Evolutionary conservation across 192 early-diverging fungal genomes (phyloP).

Genomic region (Backusella morwellensis): DNA sequence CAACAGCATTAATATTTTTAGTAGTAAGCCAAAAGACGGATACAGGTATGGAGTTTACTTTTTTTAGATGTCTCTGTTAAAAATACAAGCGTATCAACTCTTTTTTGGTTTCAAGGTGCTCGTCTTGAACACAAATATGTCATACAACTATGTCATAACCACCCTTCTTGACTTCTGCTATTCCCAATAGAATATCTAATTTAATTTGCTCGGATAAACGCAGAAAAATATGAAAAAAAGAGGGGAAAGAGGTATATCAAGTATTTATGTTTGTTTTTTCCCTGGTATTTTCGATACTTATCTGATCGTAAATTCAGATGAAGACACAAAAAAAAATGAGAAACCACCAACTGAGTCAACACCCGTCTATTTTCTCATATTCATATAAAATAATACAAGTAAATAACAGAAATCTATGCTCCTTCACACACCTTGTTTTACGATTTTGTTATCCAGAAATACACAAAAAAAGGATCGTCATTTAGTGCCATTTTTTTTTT

Average conservation of each 20-base stretch:
- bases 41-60: too few relatives aligned
- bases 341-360: background rate
- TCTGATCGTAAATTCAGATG: background rate
- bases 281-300: too few relatives aligned
- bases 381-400: background rate
- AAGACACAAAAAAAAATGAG: background rate
- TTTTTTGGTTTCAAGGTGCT: background rate
- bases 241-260: background rate
- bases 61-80: too few relatives aligned
- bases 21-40: background rate
- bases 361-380: background rate
- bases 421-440: too few relatives aligned
- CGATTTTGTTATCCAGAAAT: background rate
- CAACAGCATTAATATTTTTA: background rate
- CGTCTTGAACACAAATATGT: background rate
- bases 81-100: background rate
- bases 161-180: background rate
- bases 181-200: background rate
- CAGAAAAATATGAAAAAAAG: background rate
- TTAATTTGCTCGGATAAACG: background rate
- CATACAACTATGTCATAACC: background rate
- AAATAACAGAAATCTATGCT: too few relatives aligned
- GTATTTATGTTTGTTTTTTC: background rate
- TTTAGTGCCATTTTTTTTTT: background rate
- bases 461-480: background rate